Evolutionary conservation across 1,284 basidiomycete species (phyloP).

Genomic region (Vanrija humicola): DNA sequence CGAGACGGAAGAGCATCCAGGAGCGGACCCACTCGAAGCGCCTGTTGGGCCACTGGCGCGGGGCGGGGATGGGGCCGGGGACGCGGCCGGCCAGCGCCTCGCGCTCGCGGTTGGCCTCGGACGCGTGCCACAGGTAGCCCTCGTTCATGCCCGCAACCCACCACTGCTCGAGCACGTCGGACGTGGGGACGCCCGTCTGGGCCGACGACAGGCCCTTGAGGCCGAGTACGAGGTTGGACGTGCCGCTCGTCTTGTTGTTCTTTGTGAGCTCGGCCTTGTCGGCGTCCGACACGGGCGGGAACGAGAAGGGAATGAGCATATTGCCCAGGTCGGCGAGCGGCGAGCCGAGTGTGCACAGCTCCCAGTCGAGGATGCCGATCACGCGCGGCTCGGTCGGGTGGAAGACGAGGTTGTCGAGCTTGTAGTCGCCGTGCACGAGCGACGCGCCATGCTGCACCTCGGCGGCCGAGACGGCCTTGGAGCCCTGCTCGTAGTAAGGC

Average conservation of each 20-base stretch:
- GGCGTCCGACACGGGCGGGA: constrained; percentile 54
- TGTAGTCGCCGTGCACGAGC: constrained; percentile 89
- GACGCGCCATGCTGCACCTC: constrained; percentile 60
- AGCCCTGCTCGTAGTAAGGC: constrained; percentile 61
- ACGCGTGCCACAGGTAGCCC: constrained; percentile 25
- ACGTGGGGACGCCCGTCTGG: constrained; percentile 59
- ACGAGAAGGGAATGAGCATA: constrained; percentile 65
- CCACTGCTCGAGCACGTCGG: constrained; percentile 63
- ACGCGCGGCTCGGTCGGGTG: constrained; percentile 87
- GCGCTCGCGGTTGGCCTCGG: constrained; percentile 2
- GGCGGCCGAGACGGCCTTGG: constrained; percentile 66
- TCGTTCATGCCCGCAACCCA: constrained; percentile 47
- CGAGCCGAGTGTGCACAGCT: constrained; percentile 86
- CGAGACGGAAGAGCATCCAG: constrained; percentile 55
- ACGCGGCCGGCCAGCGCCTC: not conserved
- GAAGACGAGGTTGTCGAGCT: constrained; percentile 88
- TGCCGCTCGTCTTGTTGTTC: constrained; percentile 7
- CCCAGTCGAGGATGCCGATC: constrained; percentile 95
- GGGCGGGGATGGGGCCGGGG: not conserved
- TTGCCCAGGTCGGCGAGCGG: constrained; percentile 90
- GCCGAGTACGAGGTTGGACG: constrained; percentile 42
- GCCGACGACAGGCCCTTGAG: constrained; percentile 62
- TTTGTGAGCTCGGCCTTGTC: constrained; percentile 10
- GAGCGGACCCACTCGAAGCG: constrained; percentile 40
- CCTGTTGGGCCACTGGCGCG: constrained; percentile 38